These are phyloP conservation scores for Nannochloropsis granulata DNA, from an alignment of 108 stramenopile species.

Conservation along the genomic window DNA sequence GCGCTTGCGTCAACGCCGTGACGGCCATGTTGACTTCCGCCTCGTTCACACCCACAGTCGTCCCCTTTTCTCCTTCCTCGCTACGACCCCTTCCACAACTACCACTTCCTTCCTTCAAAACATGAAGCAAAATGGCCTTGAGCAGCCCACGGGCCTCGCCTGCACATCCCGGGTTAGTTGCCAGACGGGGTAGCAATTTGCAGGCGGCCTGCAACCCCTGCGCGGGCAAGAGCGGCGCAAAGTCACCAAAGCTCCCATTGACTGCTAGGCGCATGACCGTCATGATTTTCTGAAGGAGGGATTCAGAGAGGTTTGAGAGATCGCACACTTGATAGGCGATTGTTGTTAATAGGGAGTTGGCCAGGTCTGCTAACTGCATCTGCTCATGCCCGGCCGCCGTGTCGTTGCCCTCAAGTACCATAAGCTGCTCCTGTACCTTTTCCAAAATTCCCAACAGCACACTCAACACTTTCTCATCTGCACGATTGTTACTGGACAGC, in stretches of 20 bases:
- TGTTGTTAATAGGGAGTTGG: background rate
- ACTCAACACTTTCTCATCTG: background rate
- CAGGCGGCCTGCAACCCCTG: background rate
- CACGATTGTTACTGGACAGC: background rate
- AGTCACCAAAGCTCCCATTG: background rate
- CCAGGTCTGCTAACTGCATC: background rate
- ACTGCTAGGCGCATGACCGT: background rate
- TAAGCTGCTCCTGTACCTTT: background rate
- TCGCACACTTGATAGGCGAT: background rate
- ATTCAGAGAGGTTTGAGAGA: background rate
- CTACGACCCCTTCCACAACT: too few relatives aligned
- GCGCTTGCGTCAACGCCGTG: background rate
- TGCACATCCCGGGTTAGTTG: background rate
- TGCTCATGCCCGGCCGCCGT: background rate
- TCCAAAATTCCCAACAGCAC: background rate
- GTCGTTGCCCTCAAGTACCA: background rate
- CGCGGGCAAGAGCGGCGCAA: background rate
- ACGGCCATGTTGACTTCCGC: background rate
- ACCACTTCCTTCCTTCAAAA: background rate
- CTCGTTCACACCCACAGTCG: background rate
- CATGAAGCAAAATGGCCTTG: background rate
- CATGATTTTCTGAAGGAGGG: background rate
- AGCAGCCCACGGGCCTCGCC: background rate
- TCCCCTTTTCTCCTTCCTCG: background rate
- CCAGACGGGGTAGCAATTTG: background rate